Evolutionary conservation across 345 rosid species (phyloP).

Genomic region (Eucalyptus pauciflora): DNA sequence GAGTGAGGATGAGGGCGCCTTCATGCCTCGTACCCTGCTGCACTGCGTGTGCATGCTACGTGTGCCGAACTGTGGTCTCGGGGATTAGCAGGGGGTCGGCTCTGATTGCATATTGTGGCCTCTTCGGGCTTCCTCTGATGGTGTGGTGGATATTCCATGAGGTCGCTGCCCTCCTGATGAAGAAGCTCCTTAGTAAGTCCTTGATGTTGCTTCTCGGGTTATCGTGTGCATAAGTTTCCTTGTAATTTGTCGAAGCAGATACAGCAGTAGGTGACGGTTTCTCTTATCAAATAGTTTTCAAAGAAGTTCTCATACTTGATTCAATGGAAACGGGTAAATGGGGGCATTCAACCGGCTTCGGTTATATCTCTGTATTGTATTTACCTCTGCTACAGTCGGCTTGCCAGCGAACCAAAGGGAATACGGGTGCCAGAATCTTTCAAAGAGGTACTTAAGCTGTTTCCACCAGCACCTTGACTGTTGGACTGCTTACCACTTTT

Average conservation of each 20-base stretch:
- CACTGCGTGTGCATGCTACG: conserved; percentile 90
- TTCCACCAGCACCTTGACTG: conserved; percentile 71
- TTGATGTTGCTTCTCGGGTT: background rate
- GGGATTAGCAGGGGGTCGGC: conserved; percentile 90
- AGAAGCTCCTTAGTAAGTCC: conserved; percentile 83
- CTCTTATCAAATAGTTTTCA: background rate
- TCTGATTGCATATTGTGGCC: conserved; percentile 92
- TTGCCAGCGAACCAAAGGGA: conserved; percentile 87
- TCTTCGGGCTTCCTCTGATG: conserved; percentile 73
- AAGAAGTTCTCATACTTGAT: background rate
- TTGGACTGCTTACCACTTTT: conserved; percentile 72
- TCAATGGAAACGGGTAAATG: conserved; percentile 44
- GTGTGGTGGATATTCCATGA: conserved; percentile 93
- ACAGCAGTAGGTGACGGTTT: background rate
- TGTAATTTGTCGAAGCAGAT: background rate
- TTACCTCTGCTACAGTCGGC: conserved; percentile 69
- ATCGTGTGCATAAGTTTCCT: background rate
- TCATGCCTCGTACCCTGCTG: conserved; percentile 92
- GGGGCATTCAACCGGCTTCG: conserved; percentile 92
- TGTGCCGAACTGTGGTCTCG: conserved; percentile 76
- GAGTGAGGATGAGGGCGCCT: conserved; percentile 64
- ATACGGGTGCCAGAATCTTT: conserved; percentile 83
- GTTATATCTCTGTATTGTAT: conserved; percentile 76
- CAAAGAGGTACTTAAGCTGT: conserved; percentile 62
- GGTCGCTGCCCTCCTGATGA: conserved; percentile 96